Evolutionary conservation across 805 yeast genomes (phyloP), one percentile per base, ranked within the genome.

Genomic region (Ogataea pilisensis): DNA sequence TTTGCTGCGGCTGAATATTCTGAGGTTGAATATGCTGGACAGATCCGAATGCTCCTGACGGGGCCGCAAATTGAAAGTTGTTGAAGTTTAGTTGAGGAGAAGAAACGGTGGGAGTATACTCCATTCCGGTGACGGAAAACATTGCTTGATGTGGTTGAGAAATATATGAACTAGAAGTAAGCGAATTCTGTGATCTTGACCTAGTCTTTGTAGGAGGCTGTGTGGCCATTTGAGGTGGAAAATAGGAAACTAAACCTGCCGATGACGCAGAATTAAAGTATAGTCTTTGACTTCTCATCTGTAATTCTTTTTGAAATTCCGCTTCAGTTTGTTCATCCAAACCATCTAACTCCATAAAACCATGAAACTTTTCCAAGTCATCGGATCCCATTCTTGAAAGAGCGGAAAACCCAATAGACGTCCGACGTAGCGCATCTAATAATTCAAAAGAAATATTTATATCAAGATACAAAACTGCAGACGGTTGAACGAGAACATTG

Each of bases 401-500:
- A 5, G 46, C n/a, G 55, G 39, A 53, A 50, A 54, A 75, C 2
- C 89, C 88, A 17, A 81, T 62, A 1, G 80, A 69, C 12, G 76
- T 68, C 39, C 76, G 78, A 49, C 76, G 75, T 34, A 81, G 69
- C 0, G 85, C 81, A 42, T 63, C 65, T 70, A 80, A 69, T 31
- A 83, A 61, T 9, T 68, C 70, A 14, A 61, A 57, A 3, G 76
- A 66, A 6, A 82, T 70, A 14, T 60, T 60, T 0, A 78, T 47
- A 43, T 76, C 72, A 43, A 86, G 69, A 16, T 57, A 51, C 7
- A 74, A 70, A 7, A 73, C 62, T 31, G 74, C 74, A 4, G 78
- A 65, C 0, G 95, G 95, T 20, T 80, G 66, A 0, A 61, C 53
- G 34, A 89, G 65, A 31, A 64, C 66, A 5, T 81, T 80, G 26